Conservation (phyloP, 305 asterid genomes). For the Ajuga reptans region DNA sequence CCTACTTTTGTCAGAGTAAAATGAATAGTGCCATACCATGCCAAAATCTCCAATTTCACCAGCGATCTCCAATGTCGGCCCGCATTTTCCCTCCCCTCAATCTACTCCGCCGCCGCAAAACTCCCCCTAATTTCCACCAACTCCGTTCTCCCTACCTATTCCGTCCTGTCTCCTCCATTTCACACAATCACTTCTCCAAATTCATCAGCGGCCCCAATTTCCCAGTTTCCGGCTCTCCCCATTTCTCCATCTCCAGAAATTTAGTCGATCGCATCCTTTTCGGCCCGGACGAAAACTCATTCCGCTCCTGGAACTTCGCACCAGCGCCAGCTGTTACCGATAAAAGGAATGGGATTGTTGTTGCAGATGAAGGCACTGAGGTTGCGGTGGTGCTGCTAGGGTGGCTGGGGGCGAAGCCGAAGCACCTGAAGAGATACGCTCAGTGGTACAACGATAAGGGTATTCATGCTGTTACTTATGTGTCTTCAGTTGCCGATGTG, state of each 20-base stretch:
- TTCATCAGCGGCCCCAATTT: background rate
- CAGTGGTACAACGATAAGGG: constrained; percentile 61
- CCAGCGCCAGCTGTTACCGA: background rate
- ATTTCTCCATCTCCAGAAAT: background rate
- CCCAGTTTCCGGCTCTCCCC: constrained; percentile 2
- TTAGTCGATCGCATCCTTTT: constrained; percentile 33
- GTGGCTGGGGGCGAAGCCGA: constrained; percentile 73
- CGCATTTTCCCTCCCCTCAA: constrained; percentile 33
- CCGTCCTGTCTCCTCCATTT: background rate
- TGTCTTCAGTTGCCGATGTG: constrained; percentile 62
- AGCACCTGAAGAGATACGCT: constrained; percentile 62
- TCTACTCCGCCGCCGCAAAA: constrained; percentile 16
- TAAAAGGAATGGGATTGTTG: constrained; percentile 7
- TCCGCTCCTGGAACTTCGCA: constrained; percentile 50
- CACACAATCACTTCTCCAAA: constrained; percentile 16
- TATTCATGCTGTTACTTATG: constrained; percentile 55
- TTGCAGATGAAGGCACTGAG: constrained; percentile 34
- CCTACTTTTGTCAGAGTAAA: background rate
- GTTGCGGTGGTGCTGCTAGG: constrained; percentile 73
- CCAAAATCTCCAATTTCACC: background rate
- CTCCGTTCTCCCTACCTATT: constrained; percentile 11
- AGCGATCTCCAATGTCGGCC: constrained; percentile 36
- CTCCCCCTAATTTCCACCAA: constrained; percentile 6
- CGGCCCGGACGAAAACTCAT: constrained; percentile 24
- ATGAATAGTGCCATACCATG: background rate